Base-by-base conservation (phyloP, 2,329 filamentous ascomycete species). In the Colletotrichum tamarilloi region DNA sequence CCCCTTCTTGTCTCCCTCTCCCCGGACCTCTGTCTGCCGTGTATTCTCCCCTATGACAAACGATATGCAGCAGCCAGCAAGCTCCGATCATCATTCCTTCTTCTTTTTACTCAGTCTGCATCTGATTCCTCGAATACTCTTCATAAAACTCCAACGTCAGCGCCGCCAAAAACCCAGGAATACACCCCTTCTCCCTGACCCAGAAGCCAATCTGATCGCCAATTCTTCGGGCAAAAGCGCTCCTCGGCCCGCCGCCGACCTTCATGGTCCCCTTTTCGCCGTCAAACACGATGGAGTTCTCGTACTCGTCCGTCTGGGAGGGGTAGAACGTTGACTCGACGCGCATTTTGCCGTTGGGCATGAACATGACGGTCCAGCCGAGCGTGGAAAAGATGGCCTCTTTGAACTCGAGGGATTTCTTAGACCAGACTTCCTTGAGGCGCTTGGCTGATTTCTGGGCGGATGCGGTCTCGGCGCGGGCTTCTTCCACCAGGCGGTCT, bases 231-330 rank as follows among this genome's bases (percentile, higher is more conserved):
- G 95, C 97, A 83, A 99, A 99, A 14, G 91, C 88, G 80, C 94
- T 97, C 79, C 94, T 90, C 1, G 95, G 94, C 0, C 97, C 97
- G 1, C 97, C 97, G 42, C 93, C 94, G 70, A 99, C 94, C 87
- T 99, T 99, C 97, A 99, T 99, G 1, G 95, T 98, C 8, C 96
- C 97, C 71, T 93, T 92, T 84, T 98, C 95, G 64, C 95, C 95
- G 82, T 98, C 95, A 81, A 98, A 98, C 0, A 98, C 91, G 73
- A 93, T 92, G 70, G 89, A 91, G 77, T 92, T 92, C 81, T 93
- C 91, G 80, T 94, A 91, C 79, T 93, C 92, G 68, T 93, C 91
- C 80, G 81, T 90, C 84, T 74, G 82, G 2, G 90, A 92, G 0
- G 95, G 93, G 80, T 93, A 94, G 80, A 96, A 97, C 76, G 96